Evolutionary conservation across 2,329 filamentous ascomycete species (phyloP).

Genomic region (Colletotrichum siamense): DNA sequence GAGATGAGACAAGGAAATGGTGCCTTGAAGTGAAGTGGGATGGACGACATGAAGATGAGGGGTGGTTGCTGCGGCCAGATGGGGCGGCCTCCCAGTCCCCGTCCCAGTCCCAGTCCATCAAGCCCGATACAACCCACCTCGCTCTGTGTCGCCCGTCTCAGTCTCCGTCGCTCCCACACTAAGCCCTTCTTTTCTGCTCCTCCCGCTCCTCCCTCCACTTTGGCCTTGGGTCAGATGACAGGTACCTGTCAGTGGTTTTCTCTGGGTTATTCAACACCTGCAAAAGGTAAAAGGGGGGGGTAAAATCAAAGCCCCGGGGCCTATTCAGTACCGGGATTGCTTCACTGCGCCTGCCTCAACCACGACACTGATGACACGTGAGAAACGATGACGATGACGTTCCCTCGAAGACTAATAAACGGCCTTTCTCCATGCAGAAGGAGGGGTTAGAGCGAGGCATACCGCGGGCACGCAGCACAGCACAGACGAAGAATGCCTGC

Average conservation of each 20-base stretch:
- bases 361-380: not conserved
- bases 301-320: not conserved
- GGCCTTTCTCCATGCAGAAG: not conserved
- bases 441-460: not conserved
- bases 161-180: slow-evolving; percentile 5
- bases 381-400: slow-evolving; percentile 8
- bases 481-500: not conserved
- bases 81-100: slow-evolving; percentile 19
- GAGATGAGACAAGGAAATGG: slow-evolving; percentile 16
- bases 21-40: slow-evolving; percentile 16
- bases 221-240: not conserved
- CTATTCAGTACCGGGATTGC: not conserved
- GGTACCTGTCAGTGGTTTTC: not conserved
- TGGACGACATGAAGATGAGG: slow-evolving; percentile 14
- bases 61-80: slow-evolving; percentile 16
- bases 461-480: not conserved
- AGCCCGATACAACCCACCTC: slow-evolving; percentile 20
- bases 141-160: not conserved
- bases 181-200: slow-evolving; percentile 10
- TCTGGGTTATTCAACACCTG: not conserved
- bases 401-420: not conserved
- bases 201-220: slow-evolving; percentile 15
- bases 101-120: slow-evolving; percentile 17
- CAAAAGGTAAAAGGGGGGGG: not conserved
- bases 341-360: not conserved